Percentiles rank a stretch among this genome's conserved stretches.
Evolutionary conservation across 2,329 filamentous ascomycete genomes (phyloP).

Genomic region (Dryadomyces sulphureus): DNA sequence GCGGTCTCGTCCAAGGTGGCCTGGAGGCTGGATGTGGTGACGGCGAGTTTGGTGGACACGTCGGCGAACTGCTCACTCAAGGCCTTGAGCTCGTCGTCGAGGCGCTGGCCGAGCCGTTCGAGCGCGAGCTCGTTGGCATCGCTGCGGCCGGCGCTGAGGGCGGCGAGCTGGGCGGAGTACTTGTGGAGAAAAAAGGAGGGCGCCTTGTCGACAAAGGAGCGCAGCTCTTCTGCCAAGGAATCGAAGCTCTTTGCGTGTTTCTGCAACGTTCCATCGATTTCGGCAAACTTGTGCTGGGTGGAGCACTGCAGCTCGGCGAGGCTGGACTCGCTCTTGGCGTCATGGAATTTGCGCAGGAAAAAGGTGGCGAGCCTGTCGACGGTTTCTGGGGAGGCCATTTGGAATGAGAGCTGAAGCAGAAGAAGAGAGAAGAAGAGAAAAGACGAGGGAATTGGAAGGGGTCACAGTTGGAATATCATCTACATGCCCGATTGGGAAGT

Average conservation of each 20-base stretch:
- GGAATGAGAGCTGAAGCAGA: too few relatives aligned
- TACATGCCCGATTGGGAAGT: too few relatives aligned
- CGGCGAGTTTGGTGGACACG: constrained; percentile 8
- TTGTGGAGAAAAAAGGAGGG: constrained; percentile 8
- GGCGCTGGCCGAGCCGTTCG: constrained; percentile 6
- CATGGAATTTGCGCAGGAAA: constrained; percentile 10
- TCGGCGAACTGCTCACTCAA: constrained; percentile 7
- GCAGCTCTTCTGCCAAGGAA: constrained; percentile 4
- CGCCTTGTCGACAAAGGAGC: constrained; percentile 8
- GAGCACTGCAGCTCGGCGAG: constrained; percentile 4
- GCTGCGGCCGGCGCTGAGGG: background rate
- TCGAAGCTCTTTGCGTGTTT: constrained; percentile 2
- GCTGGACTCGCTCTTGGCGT: constrained; percentile 5
- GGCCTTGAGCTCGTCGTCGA: constrained; percentile 9
- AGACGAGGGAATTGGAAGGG: too few relatives aligned
- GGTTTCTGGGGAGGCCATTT: background rate
- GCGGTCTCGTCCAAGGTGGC: constrained; percentile 3
- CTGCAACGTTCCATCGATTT: constrained; percentile 6
- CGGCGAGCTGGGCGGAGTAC: constrained; percentile 7
- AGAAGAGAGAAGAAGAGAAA: too few relatives aligned
- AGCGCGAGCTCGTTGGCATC: constrained; percentile 7
- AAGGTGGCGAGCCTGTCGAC: constrained; percentile 8
- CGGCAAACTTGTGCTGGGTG: constrained; percentile 8
- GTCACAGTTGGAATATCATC: too few relatives aligned
- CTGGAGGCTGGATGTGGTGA: background rate